Percentiles rank a stretch among this genome's conserved stretches.
These are phyloP conservation scores for Onygena corvina DNA, from an alignment of 2,329 filamentous ascomycete species.

Conservation along the genomic window DNA sequence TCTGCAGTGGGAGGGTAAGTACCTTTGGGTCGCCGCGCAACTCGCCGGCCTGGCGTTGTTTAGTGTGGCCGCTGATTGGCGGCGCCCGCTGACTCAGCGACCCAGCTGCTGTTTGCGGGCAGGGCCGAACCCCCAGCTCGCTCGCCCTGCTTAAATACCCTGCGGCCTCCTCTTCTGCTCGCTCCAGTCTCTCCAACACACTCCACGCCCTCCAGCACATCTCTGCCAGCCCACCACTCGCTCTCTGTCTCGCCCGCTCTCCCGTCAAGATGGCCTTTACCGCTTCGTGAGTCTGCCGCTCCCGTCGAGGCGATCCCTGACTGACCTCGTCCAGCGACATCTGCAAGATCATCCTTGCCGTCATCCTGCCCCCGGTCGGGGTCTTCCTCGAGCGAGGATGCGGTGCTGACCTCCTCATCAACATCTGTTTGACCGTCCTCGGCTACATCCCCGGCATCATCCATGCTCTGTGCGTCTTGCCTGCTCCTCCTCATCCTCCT, in stretches of 20 bases:
- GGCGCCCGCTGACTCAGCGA: neutral
- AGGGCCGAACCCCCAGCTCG: no score
- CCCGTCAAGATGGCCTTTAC: conserved; percentile 40
- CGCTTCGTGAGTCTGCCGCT: conserved; percentile 34
- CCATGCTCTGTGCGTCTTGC: conserved; percentile 62
- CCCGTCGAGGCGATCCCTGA: neutral
- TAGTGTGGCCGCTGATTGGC: neutral
- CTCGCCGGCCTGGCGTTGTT: neutral
- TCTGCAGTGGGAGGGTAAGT: neutral
- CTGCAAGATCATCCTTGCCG: conserved; percentile 74
- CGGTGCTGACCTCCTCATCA: conserved; percentile 77
- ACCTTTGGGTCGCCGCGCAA: neutral
- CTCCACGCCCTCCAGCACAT: no score
- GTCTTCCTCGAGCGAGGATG: conserved; percentile 92
- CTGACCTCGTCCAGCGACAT: no score
- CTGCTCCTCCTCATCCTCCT: neutral
- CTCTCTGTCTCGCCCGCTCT: neutral
- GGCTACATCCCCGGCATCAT: conserved; percentile 74
- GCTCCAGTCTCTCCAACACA: no score
- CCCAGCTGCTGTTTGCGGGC: neutral
- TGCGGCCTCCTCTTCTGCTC: no score
- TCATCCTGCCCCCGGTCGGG: conserved; percentile 79
- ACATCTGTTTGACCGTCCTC: conserved; percentile 74
- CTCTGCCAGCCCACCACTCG: neutral
- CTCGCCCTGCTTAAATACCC: no score